phyloP scores from a whole-genome alignment of 805 yeast species.

The Starmerella riodocensis region DNA sequence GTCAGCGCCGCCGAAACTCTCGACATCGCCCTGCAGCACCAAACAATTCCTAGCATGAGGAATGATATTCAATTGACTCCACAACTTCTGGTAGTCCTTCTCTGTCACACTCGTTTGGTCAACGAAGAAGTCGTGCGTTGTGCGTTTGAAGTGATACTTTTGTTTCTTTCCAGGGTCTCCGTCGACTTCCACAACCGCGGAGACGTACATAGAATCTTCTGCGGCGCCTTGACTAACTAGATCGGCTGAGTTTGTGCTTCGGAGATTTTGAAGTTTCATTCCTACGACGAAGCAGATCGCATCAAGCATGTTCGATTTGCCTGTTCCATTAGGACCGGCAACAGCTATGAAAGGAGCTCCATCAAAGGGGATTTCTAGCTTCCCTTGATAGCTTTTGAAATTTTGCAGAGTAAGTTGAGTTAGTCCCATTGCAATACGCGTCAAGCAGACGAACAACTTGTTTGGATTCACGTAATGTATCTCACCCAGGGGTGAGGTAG shows the following conservation, averaged over 20 bases:
- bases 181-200: constrained; percentile 10
- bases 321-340: constrained; percentile 98
- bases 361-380: constrained; percentile 59
- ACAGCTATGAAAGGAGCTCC: constrained; percentile 67
- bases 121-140: constrained; percentile 7
- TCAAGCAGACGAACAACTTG: too few relatives aligned
- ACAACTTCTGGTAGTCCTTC: constrained; percentile 44
- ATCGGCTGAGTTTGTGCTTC: constrained; percentile 63
- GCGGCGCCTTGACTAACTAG: constrained; percentile 46
- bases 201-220: constrained; percentile 6
- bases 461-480: not conserved
- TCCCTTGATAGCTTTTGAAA: constrained; percentile 84
- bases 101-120: constrained; percentile 10
- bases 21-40: constrained; percentile 96
- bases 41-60: constrained; percentile 82
- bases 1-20: constrained; percentile 78
- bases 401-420: constrained; percentile 28
- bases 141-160: constrained; percentile 12
- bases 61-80: constrained; percentile 67
- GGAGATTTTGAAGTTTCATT: constrained; percentile 54
- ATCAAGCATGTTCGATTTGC: constrained; percentile 94
- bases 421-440: constrained; percentile 9
- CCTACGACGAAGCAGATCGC: constrained; percentile 93
- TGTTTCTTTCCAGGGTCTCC: not conserved
- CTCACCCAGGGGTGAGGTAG: not conserved